These are phyloP conservation scores for Hanseniaspora pseudoguilliermondii DNA, from an alignment of 805 yeast genomes.

Conservation along the genomic window DNA sequence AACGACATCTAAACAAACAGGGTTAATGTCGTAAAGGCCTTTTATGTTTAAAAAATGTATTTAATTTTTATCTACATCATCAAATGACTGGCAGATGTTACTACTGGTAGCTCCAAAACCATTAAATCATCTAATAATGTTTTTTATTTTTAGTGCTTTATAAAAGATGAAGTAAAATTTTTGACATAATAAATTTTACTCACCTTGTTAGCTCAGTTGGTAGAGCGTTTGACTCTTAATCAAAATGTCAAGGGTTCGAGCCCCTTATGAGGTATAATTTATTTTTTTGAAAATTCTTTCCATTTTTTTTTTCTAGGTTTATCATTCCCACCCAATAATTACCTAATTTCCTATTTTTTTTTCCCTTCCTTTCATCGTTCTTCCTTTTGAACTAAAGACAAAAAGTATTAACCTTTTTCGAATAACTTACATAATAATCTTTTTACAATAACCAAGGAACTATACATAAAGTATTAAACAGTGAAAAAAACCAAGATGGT, in stretches of 20 bases:
- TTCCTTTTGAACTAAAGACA: no score
- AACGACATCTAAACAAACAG: no score
- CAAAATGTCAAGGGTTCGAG: constrained; percentile 4
- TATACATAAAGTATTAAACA: not conserved
- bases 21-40: no score
- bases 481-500: not conserved
- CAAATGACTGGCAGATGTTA: no score
- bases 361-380: not conserved
- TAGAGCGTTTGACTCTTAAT: constrained; percentile 4
- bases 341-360: not conserved
- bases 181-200: not conserved
- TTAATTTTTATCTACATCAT: no score
- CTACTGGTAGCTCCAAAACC: no score
- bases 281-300: not conserved
- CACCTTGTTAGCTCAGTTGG: constrained; percentile 5
- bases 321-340: not conserved
- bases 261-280: constrained; percentile 2
- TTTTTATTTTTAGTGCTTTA: no score
- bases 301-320: not conserved
- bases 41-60: no score
- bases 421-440: no score
- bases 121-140: no score
- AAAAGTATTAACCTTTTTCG: no score
- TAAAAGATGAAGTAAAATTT: no score
- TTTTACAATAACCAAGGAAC: not conserved